These are phyloP conservation scores for Pseudozyma hubeiensis DNA, from an alignment of 1,284 basidiomycete species.

Conservation along the genomic window DNA sequence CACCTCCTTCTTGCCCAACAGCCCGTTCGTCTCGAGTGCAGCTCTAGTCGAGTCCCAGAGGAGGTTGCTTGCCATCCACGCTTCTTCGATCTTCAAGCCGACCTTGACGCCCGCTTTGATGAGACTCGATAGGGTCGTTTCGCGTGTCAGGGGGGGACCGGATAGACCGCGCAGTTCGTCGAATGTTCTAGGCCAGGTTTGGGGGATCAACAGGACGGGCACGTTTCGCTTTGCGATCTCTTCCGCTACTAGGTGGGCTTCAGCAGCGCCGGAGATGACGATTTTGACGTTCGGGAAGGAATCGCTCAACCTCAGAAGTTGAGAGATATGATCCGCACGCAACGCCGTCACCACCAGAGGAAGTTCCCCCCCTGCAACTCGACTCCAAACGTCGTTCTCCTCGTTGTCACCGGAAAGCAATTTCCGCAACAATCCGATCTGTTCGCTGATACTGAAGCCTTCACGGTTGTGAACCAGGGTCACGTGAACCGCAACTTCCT, in stretches of 20 bases:
- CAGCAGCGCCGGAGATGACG: constrained; percentile 77
- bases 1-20: constrained; percentile 73
- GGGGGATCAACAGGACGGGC: constrained; percentile 78
- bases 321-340: constrained; percentile 80
- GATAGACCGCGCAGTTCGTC: constrained; percentile 77
- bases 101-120: constrained; percentile 79
- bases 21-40: constrained; percentile 47
- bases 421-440: constrained; percentile 78
- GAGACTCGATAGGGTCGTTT: constrained; percentile 77
- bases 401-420: constrained; percentile 71
- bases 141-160: constrained; percentile 79
- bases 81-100: constrained; percentile 76
- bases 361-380: constrained; percentile 71
- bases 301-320: constrained; percentile 78
- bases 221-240: constrained; percentile 78
- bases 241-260: constrained; percentile 76
- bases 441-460: constrained; percentile 75
- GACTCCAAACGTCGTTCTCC: constrained; percentile 67
- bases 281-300: constrained; percentile 77
- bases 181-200: constrained; percentile 78
- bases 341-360: constrained; percentile 79
- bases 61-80: constrained; percentile 76
- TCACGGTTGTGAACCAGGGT: constrained; percentile 71
- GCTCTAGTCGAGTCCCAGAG: constrained; percentile 74
- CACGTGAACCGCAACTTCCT: constrained; percentile 80